Evolutionary conservation across 257 asterid genomes (phyloP).

Genomic region (Fraxinus americana): DNA sequence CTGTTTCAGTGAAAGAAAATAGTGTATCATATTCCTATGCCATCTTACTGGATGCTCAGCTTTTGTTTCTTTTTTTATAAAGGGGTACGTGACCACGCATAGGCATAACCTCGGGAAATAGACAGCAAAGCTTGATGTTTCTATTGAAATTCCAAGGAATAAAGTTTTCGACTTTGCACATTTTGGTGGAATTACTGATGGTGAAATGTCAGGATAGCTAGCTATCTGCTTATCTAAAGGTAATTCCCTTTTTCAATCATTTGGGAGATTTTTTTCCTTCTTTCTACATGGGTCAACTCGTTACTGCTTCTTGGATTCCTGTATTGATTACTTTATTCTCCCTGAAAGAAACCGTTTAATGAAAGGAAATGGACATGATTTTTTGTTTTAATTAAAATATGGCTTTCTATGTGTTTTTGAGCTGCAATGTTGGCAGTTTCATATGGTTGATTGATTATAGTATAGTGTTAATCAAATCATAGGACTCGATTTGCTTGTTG

Average conservation of each 20-base stretch:
- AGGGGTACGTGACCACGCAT: constrained; percentile 33
- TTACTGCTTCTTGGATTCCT: constrained; percentile 30
- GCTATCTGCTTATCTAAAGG: constrained; percentile 29
- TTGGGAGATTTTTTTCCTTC: constrained; percentile 14
- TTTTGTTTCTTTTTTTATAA: constrained; percentile 26
- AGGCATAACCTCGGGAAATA: constrained; percentile 20
- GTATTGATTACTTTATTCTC: constrained; percentile 21
- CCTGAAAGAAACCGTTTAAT: constrained; percentile 14
- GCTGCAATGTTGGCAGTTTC: background rate
- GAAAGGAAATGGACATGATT: background rate
- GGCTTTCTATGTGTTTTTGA: constrained; percentile 1
- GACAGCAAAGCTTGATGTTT: constrained; percentile 17
- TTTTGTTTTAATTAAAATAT: constrained; percentile 15
- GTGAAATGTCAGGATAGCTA: constrained; percentile 24
- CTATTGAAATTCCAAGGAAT: constrained; percentile 30
- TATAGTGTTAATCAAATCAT: background rate
- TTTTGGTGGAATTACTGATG: constrained; percentile 28
- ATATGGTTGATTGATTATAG: background rate
- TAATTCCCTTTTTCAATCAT: constrained; percentile 35
- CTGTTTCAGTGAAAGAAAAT: constrained; percentile 23
- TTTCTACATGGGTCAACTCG: constrained; percentile 19
- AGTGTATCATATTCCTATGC: constrained; percentile 33
- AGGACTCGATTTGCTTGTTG: background rate
- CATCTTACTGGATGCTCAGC: constrained; percentile 25
- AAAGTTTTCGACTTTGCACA: constrained; percentile 35